These are phyloP conservation scores for Pyrenopolyporus hunteri DNA, from an alignment of 495 filamentous ascomycete genomes.

Conservation along the genomic window DNA sequence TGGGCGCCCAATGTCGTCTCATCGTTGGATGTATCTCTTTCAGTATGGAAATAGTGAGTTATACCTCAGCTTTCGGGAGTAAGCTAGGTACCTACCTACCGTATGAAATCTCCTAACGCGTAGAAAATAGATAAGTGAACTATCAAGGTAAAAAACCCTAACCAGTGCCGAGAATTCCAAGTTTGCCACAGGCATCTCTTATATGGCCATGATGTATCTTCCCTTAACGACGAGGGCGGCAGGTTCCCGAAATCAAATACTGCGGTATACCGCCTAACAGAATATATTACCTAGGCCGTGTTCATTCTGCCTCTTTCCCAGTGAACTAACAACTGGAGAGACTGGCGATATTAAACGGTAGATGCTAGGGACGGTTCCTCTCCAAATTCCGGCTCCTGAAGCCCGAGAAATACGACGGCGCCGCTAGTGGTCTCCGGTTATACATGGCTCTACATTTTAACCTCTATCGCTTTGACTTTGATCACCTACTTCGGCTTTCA, in stretches of 20 bases:
- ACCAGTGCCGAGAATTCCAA: not conserved
- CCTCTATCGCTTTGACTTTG: not conserved
- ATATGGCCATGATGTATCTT: slow-evolving; percentile 1
- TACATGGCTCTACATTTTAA: not conserved
- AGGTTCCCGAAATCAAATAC: not conserved
- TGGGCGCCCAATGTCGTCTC: not conserved
- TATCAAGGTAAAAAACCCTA: not conserved
- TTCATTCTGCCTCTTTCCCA: slow-evolving; percentile 4
- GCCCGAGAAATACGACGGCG: not conserved
- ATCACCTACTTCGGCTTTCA: slow-evolving; percentile 18
- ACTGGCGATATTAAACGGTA: not conserved
- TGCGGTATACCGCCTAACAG: not conserved
- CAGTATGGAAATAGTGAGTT: not conserved
- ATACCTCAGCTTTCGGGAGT: not conserved
- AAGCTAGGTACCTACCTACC: too few relatives aligned
- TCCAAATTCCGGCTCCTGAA: not conserved
- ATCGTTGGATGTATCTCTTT: not conserved
- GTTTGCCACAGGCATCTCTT: not conserved
- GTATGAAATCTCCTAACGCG: too few relatives aligned
- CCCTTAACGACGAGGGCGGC: not conserved
- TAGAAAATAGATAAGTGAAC: slow-evolving; percentile 2
- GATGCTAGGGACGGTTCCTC: not conserved
- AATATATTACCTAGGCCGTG: not conserved
- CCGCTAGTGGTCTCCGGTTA: not conserved
- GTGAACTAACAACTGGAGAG: slow-evolving; percentile 9